Evolutionary conservation across 192 early-diverging fungal species (phyloP).

Genomic region (Coemansia aciculifera): DNA sequence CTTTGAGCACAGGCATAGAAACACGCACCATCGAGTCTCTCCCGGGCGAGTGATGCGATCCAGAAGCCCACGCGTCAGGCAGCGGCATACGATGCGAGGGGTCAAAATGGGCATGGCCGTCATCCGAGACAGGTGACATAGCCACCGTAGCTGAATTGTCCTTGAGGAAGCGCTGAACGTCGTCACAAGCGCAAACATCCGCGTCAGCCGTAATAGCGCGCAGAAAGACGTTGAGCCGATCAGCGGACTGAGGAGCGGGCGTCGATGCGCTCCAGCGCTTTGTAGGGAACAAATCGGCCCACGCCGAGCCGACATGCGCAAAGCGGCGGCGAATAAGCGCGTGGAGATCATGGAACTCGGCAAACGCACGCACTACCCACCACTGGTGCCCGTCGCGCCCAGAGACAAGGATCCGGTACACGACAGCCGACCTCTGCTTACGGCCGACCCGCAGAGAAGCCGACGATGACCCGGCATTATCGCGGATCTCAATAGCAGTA

Average conservation of each 20-base stretch:
- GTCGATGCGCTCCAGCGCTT: slow-evolving; percentile 34
- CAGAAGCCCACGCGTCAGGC: slow-evolving; percentile 16
- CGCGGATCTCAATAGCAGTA: slow-evolving; percentile 47
- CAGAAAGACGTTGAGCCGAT: slow-evolving; percentile 49
- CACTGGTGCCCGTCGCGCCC: slow-evolving; percentile 50
- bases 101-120: slow-evolving; percentile 10
- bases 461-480: slow-evolving; percentile 13
- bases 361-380: slow-evolving; percentile 40
- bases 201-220: slow-evolving; percentile 44
- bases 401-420: slow-evolving; percentile 53
- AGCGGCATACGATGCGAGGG: slow-evolving; percentile 29
- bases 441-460: not conserved
- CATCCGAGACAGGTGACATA: slow-evolving; percentile 19
- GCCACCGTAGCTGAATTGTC: slow-evolving; percentile 25
- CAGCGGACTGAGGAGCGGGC: slow-evolving; percentile 11
- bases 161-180: slow-evolving; percentile 45
- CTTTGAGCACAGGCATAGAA: slow-evolving; percentile 53
- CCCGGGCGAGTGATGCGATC: not conserved
- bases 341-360: slow-evolving; percentile 53
- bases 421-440: slow-evolving; percentile 23
- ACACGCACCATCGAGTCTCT: slow-evolving; percentile 40
- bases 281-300: slow-evolving; percentile 45
- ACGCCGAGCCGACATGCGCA: slow-evolving; percentile 21
- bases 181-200: slow-evolving; percentile 40
- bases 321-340: slow-evolving; percentile 25